Percentiles rank a stretch among this genome's conserved stretches.
Evolutionary conservation across 495 filamentous ascomycete genomes (phyloP).

Genomic region (Lentithecium fluviatile): DNA sequence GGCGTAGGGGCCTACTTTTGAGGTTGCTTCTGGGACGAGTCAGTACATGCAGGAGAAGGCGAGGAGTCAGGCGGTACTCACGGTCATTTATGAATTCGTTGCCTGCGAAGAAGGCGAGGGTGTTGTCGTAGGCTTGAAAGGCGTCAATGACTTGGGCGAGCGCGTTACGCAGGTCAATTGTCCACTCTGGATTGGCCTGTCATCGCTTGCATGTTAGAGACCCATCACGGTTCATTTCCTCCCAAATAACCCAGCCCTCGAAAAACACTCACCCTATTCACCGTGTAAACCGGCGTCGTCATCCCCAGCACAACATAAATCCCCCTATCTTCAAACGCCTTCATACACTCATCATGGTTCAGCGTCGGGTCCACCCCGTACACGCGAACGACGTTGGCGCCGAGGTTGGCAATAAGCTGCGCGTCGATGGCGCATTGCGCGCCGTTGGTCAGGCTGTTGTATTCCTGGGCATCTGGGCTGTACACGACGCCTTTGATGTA

Average conservation of each 20-base stretch:
- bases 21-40: not conserved
- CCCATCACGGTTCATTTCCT: not conserved
- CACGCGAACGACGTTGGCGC: conserved; percentile 22
- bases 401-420: conserved; percentile 15
- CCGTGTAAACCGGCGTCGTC: conserved; percentile 4
- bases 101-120: conserved; percentile 21
- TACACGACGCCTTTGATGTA: conserved; percentile 59
- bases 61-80: not conserved
- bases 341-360: conserved; percentile 33
- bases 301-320: conserved; percentile 31
- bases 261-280: conserved; percentile 12
- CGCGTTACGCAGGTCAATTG: conserved; percentile 9
- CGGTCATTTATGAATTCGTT: conserved; percentile 24
- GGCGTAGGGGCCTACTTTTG: conserved; percentile 11
- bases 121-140: conserved; percentile 31
- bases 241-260: not conserved
- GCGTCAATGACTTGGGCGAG: conserved; percentile 27
- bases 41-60: not conserved
- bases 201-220: not conserved
- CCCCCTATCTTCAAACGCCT: conserved; percentile 18
- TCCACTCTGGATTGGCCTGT: conserved; percentile 20
- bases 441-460: conserved; percentile 15
- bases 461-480: not conserved
- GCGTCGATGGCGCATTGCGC: conserved; percentile 23
- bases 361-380: conserved; percentile 25